A percentile compares a stretch with the other conserved stretches of the same genome.
Conservation (phyloP, 805 yeast genomes). For the Kuraishia capsulata region DNA sequence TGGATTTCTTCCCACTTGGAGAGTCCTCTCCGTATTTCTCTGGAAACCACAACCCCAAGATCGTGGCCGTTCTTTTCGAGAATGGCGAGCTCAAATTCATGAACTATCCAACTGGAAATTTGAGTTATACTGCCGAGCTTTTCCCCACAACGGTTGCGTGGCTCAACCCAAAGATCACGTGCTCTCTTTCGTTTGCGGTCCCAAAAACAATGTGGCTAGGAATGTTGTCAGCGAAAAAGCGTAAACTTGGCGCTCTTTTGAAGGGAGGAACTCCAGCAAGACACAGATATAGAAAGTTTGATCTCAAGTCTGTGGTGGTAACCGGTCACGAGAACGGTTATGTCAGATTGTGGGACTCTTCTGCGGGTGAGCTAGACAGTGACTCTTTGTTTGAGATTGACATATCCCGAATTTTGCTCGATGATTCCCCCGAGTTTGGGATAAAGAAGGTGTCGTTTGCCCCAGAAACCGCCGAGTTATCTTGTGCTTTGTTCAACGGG, state of each 20-base stretch:
- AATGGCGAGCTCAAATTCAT: slow-evolving; percentile 60
- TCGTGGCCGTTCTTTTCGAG: slow-evolving; percentile 47
- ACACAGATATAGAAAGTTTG: slow-evolving; percentile 36
- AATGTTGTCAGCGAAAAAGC: slow-evolving; percentile 31
- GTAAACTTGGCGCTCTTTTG: slow-evolving; percentile 32
- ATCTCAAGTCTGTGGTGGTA: slow-evolving; percentile 50
- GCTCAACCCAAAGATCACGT: slow-evolving; percentile 65
- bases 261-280: slow-evolving; percentile 74
- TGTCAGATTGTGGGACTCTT: slow-evolving; percentile 76
- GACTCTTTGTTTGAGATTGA: slow-evolving; percentile 51
- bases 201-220: slow-evolving; percentile 70
- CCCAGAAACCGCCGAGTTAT: slow-evolving; percentile 65
- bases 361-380: slow-evolving; percentile 62
- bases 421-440: slow-evolving; percentile 31
- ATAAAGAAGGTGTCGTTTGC: slow-evolving; percentile 64
- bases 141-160: slow-evolving; percentile 78
- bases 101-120: slow-evolving; percentile 45
- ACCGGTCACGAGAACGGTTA: slow-evolving; percentile 86
- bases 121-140: slow-evolving; percentile 42
- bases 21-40: slow-evolving; percentile 64
- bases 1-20: slow-evolving; percentile 45
- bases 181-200: slow-evolving; percentile 37
- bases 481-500: slow-evolving; percentile 60
- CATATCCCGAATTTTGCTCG: slow-evolving; percentile 35
- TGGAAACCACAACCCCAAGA: slow-evolving; percentile 72